A percentile compares a stretch with the other conserved stretches of the same genome.
These are phyloP conservation scores for Rhipidocladum racemiflorum DNA, from an alignment of 176 grass and related monocot species.

Conservation along the genomic window DNA sequence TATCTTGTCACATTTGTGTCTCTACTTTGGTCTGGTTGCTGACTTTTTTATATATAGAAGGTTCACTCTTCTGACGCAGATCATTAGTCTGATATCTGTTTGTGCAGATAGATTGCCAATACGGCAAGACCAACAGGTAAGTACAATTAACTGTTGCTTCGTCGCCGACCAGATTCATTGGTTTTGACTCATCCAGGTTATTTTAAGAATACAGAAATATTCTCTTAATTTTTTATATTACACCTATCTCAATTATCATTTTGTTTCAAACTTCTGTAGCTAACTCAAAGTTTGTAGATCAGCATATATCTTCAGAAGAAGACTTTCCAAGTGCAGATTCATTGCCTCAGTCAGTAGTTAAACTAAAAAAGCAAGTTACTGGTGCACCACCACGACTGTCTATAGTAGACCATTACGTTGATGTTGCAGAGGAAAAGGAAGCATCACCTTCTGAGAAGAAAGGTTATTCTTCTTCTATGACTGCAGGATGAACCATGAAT, in stretches of 20 bases:
- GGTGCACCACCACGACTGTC: slow-evolving; percentile 39
- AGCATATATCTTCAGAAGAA: slow-evolving; percentile 67
- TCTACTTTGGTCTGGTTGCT: not conserved
- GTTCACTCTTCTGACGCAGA: not conserved
- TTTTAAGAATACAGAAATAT: slow-evolving; percentile 16
- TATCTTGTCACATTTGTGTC: not conserved
- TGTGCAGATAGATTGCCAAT: slow-evolving; percentile 51
- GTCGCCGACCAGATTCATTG: slow-evolving; percentile 61
- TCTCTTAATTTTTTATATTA: not conserved
- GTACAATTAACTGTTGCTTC: not conserved
- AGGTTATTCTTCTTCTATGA: slow-evolving; percentile 45
- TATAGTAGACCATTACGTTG: slow-evolving; percentile 6
- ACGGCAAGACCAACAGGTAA: slow-evolving; percentile 56
- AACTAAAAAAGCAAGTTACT: slow-evolving; percentile 36
- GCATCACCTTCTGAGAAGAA: slow-evolving; percentile 14
- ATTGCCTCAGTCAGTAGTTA: slow-evolving; percentile 38
- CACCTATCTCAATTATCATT: slow-evolving; percentile 30
- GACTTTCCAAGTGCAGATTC: slow-evolving; percentile 59
- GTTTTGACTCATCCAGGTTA: slow-evolving; percentile 65
- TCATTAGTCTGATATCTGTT: not conserved
- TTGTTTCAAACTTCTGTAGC: slow-evolving; percentile 32
- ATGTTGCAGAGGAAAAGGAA: slow-evolving; percentile 27
- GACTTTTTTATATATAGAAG: not conserved
- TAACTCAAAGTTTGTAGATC: slow-evolving; percentile 42
- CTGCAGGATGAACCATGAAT: not conserved